phyloP scores from a whole-genome alignment of 2,329 filamentous ascomycete species.

The Knufia fluminis region DNA sequence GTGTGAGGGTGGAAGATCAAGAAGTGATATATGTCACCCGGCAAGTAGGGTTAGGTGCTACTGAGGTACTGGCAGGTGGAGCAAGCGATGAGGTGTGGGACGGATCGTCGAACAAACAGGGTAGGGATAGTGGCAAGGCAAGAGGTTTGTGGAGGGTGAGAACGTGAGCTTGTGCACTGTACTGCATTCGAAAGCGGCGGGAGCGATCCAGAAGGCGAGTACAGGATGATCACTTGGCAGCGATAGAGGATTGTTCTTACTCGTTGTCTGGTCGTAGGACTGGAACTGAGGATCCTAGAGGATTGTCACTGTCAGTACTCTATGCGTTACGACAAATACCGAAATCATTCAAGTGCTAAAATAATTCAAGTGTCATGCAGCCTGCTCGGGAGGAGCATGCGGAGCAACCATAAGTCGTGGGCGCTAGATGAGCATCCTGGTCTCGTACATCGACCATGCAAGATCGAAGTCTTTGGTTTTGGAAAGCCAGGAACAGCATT shows the following conservation, averaged over 20 bases:
- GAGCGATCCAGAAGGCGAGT: neutral
- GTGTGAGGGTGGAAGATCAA: slow-evolving; percentile 12
- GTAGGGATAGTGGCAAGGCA: slow-evolving; percentile 11
- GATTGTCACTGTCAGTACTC: slow-evolving; percentile 10
- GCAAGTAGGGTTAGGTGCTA: neutral
- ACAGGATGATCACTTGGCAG: neutral
- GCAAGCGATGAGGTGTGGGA: slow-evolving; percentile 9
- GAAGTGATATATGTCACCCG: slow-evolving; percentile 18
- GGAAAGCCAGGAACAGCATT: neutral
- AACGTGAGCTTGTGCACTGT: neutral
- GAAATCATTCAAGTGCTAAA: neutral
- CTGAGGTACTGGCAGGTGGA: slow-evolving; percentile 10
- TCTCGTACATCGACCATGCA: neutral
- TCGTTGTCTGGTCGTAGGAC: neutral
- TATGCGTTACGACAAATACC: slow-evolving; percentile 3
- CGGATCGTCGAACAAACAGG: slow-evolving; percentile 9
- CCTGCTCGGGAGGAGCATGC: neutral
- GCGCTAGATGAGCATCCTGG: too few relatives aligned
- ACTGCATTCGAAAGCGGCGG: neutral
- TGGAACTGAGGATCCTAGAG: slow-evolving; percentile 4
- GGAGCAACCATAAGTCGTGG: slow-evolving; percentile 2
- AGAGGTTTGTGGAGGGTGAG: neutral
- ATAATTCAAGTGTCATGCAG: neutral
- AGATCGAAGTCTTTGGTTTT: neutral
- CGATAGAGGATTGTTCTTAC: slow-evolving; percentile 4